Base-by-base conservation (phyloP, 495 filamentous ascomycete species). In the Xylaria palmicola region DNA sequence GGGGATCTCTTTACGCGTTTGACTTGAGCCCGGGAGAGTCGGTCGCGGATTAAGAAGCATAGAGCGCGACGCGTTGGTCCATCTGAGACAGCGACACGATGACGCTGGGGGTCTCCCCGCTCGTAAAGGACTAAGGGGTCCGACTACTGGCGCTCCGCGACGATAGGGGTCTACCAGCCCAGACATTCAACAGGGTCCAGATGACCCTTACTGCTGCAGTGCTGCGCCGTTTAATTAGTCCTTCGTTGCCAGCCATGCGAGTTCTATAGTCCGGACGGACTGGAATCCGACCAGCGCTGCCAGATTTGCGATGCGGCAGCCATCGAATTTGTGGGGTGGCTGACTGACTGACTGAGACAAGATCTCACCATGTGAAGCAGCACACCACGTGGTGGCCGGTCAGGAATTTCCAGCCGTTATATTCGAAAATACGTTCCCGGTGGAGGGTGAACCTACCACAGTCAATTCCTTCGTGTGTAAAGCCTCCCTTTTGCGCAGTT, bases 331-430 rank as follows among this genome's bases (percentile, higher is more conserved):
- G 39, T 2, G 10, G 29, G 30, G 47, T n/a, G 29, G 30, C 30
- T 47, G 34, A 24, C 44, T 51, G 45, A 59, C 30, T 47, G 34
- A 24, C 44, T 51, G 45, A 59, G 56, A 49, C 56, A 59, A 30
- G 26, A 20, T 12, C 24, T 34, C 34, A 15, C 19, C 29, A 52
- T 19, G 30, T 30, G 13, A 29, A 36, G 29, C n/a, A n/a, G 22
- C 20, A 5, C 10, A 36, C 41, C 57, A 60, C 36, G 48, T 52
- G 47, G 36, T 43, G 37, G 13, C 47, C 36, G 47, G 13, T 7
- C 4, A 39, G 34, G 56, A 51, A 50, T 51, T 3, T 50, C 22
- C 32, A 43, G 44, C 56, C 56, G 50, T 22, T 17, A 6, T 43
- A 19, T 15, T 20, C 19, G 29, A 7, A 15, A 17, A 37, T 32